phyloP scores from a whole-genome alignment of 768 basidiomycete species.

The Tremella yokohamensis region DNA sequence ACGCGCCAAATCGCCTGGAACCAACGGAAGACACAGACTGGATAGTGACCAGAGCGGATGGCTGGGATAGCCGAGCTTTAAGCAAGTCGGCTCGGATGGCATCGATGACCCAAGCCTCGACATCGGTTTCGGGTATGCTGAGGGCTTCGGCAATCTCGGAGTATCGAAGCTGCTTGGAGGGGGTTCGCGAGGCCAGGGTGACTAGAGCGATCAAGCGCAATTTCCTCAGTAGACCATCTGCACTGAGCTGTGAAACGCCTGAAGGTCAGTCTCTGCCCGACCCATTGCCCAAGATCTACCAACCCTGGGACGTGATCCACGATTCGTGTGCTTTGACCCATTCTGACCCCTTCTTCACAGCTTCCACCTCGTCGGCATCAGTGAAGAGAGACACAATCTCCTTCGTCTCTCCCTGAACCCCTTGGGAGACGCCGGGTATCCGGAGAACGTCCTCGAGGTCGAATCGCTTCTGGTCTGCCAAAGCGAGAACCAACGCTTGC shows the following conservation, averaged over 20 bases:
- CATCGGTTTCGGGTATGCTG: constrained; percentile 36
- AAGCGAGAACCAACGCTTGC: constrained; percentile 31
- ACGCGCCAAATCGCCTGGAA: constrained; percentile 31
- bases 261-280: neutral
- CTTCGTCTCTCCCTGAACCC: constrained; percentile 22
- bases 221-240: constrained; percentile 40
- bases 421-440: constrained; percentile 30
- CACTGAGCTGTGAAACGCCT: constrained; percentile 33
- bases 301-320: constrained; percentile 36
- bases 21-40: constrained; percentile 32
- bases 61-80: constrained; percentile 47
- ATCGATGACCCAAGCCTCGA: constrained; percentile 49
- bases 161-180: constrained; percentile 36
- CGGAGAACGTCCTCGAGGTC: constrained; percentile 36
- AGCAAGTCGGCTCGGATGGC: constrained; percentile 46
- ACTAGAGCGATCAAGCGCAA: constrained; percentile 44
- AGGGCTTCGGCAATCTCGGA: constrained; percentile 37
- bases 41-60: constrained; percentile 40
- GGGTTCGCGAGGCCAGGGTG: constrained; percentile 28
- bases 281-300: neutral
- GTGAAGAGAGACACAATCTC: constrained; percentile 41
- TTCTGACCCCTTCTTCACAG: constrained; percentile 30
- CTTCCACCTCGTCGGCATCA: constrained; percentile 38
- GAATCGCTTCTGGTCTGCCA: constrained; percentile 34
- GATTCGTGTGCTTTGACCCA: constrained; percentile 38